phyloP scores from a whole-genome alignment of 2,329 filamentous ascomycete species.

The Aureobasidium namibiae region DNA sequence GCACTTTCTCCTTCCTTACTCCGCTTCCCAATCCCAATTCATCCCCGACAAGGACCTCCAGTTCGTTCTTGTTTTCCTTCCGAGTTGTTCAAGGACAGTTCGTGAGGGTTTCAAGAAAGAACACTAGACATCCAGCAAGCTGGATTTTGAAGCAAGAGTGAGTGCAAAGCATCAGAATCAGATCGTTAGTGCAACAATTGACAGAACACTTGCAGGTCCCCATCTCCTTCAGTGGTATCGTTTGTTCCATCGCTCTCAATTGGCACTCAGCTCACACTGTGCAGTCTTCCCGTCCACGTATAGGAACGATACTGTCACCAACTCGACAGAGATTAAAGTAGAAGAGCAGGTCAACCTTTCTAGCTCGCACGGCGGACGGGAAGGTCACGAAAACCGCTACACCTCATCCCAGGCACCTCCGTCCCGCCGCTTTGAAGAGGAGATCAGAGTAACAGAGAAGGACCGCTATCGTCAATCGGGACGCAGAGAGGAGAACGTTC shows the following conservation, averaged over 20 bases:
- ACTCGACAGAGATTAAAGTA: slow-evolving; percentile 67
- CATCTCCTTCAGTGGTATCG: slow-evolving; percentile 17
- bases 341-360: slow-evolving; percentile 79
- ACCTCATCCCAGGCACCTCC: slow-evolving; percentile 49
- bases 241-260: neutral
- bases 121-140: slow-evolving; percentile 16
- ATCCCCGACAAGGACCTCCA: slow-evolving; percentile 12
- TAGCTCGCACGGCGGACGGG: slow-evolving; percentile 85
- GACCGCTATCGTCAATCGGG: slow-evolving; percentile 63
- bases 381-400: slow-evolving; percentile 83
- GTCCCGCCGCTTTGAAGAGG: slow-evolving; percentile 69
- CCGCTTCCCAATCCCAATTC: neutral
- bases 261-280: neutral
- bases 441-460: slow-evolving; percentile 76
- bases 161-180: neutral
- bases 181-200: neutral
- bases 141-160: slow-evolving; percentile 19
- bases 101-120: slow-evolving; percentile 17
- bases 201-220: slow-evolving; percentile 13
- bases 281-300: slow-evolving; percentile 95
- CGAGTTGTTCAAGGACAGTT: slow-evolving; percentile 19
- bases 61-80: slow-evolving; percentile 19
- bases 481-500: slow-evolving; percentile 39
- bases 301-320: slow-evolving; percentile 62
- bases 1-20: slow-evolving; percentile 4